A percentile compares a stretch with the other conserved stretches of the same genome.
Conservation (phyloP, 208 protist species). For the Spongospora subterranea region DNA sequence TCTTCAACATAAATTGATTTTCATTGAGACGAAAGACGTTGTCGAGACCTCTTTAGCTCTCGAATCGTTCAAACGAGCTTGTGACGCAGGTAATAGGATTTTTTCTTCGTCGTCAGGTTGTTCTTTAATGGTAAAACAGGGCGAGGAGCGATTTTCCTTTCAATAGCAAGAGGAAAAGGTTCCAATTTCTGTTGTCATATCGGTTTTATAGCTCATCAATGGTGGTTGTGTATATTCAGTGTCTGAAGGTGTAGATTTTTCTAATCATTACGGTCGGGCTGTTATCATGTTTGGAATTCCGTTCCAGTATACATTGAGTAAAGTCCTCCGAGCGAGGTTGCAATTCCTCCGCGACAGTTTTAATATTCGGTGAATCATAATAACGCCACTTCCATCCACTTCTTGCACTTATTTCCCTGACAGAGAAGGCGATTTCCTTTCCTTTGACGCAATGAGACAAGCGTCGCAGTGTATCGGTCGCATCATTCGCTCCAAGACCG, state of each 20-base stretch:
- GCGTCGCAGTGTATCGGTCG: slow-evolving; percentile 98
- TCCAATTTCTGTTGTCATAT: slow-evolving; percentile 75
- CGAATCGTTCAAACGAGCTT: slow-evolving; percentile 83
- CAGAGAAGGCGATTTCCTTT: slow-evolving; percentile 91
- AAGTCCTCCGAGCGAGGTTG: slow-evolving; percentile 89
- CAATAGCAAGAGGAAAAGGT: slow-evolving; percentile 77
- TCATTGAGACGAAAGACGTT: slow-evolving; percentile 94
- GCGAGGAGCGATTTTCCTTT: slow-evolving; percentile 95
- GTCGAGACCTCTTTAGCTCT: slow-evolving; percentile 94
- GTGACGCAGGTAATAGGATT: slow-evolving; percentile 63
- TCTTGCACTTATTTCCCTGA: background rate
- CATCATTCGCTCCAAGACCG: slow-evolving; percentile 97
- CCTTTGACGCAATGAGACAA: slow-evolving; percentile 80
- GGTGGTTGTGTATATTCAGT: slow-evolving; percentile 80
- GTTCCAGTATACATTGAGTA: slow-evolving; percentile 70
- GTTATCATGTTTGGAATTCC: slow-evolving; percentile 71
- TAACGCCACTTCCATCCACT: background rate
- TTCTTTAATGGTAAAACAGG: slow-evolving; percentile 31
- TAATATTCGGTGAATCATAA: slow-evolving; percentile 78
- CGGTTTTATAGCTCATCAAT: background rate
- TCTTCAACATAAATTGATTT: slow-evolving; percentile 90
- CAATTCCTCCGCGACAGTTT: slow-evolving; percentile 93
- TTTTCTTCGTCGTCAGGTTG: background rate
- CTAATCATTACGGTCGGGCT: slow-evolving; percentile 69
- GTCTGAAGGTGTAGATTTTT: slow-evolving; percentile 72